Evolutionary conservation across 768 basidiomycete species (phyloP).

Genomic region (Lentinula detonsa): DNA sequence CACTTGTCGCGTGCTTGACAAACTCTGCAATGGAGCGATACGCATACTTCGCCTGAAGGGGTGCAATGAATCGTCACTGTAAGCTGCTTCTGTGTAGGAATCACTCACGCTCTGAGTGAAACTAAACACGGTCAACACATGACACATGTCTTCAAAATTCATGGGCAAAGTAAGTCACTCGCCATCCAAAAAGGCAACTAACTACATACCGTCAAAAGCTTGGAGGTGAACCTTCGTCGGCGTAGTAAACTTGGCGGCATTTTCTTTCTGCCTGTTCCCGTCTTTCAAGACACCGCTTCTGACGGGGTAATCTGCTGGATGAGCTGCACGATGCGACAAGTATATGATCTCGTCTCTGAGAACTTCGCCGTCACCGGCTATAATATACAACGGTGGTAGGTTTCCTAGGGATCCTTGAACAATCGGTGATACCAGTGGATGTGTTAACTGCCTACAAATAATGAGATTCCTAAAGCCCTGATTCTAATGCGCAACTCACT

Average conservation of each 20-base stretch:
- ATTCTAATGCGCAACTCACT: constrained; percentile 32
- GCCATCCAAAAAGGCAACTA: not conserved
- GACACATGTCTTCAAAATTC: constrained; percentile 50
- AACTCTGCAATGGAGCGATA: constrained; percentile 56
- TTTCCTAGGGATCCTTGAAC: constrained; percentile 70
- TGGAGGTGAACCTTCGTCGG: constrained; percentile 69
- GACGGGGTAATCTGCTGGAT: constrained; percentile 59
- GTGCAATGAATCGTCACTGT: not conserved
- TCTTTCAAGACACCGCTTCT: constrained; percentile 45
- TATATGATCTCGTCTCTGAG: constrained; percentile 76
- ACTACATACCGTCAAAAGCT: constrained; percentile 57
- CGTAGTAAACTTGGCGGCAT: constrained; percentile 40
- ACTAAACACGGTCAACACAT: constrained; percentile 69
- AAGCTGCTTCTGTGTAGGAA: too few relatives aligned
- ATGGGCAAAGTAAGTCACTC: not conserved
- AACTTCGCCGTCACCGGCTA: constrained; percentile 70
- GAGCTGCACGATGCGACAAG: constrained; percentile 73
- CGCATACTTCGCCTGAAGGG: constrained; percentile 47
- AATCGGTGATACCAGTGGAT: constrained; percentile 70
- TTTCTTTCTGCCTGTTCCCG: constrained; percentile 42
- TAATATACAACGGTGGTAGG: constrained; percentile 68
- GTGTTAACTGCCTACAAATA: constrained; percentile 45
- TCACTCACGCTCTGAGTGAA: constrained; percentile 50
- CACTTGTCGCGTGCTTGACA: constrained; percentile 43
- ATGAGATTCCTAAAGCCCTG: not conserved